Conservation (phyloP, 805 yeast species). For the Pichia manshurica region DNA sequence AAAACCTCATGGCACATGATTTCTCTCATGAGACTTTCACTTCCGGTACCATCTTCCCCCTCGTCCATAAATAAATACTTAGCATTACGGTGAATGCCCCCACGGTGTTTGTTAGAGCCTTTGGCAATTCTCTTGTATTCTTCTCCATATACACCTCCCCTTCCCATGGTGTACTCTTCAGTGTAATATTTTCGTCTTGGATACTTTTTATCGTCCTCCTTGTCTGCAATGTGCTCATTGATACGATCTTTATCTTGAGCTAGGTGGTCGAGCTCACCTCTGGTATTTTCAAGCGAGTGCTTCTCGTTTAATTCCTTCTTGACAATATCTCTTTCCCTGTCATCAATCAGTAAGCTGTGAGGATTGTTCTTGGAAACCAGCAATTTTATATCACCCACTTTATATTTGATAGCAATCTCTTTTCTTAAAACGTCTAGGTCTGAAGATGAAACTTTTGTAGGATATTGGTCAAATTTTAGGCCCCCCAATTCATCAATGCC, state of each 20-base stretch:
- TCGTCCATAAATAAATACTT: conserved; percentile 1
- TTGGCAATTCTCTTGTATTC: conserved; percentile 9
- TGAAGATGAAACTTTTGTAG: not conserved
- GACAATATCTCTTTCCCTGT: conserved; percentile 1
- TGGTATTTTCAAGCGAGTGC: conserved; percentile 3
- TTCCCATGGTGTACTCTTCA: conserved; percentile 12
- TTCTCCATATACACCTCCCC: conserved; percentile 15
- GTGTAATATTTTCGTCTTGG: conserved; percentile 3
- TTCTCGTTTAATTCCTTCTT: conserved; percentile 1
- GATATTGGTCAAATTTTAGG: conserved; percentile 11
- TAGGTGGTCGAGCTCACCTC: not conserved
- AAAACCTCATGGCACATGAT: conserved; percentile 16
- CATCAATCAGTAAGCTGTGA: conserved; percentile 6
- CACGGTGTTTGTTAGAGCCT: conserved; percentile 1
- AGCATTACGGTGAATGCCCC: conserved; percentile 13
- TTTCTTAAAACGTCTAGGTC: conserved; percentile 9
- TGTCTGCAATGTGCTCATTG: not conserved
- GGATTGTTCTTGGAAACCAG: conserved; percentile 14
- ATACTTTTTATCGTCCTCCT: not conserved
- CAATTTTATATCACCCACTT: conserved; percentile 10
- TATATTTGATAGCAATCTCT: conserved; percentile 12
- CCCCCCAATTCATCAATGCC: conserved; percentile 14
- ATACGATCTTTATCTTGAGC: not conserved
- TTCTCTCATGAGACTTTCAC: not conserved
- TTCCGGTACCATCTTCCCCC: not conserved